These are phyloP conservation scores for Picea sitchensis DNA, from an alignment of 75 land plant species.

Conservation along the genomic window DNA sequence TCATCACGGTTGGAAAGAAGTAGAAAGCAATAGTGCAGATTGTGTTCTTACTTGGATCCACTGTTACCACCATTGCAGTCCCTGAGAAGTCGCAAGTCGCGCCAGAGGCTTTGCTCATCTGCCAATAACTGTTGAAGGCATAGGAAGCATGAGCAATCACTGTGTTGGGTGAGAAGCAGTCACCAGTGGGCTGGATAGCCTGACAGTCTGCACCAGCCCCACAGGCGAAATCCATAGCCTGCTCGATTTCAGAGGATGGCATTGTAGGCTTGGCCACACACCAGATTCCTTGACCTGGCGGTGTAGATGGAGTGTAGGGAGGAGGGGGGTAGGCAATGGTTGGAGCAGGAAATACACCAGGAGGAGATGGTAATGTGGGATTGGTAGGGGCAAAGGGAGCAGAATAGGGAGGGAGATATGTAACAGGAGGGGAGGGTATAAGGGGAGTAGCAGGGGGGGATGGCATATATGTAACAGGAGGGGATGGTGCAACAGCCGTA, in stretches of 20 bases:
- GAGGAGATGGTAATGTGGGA: neutral
- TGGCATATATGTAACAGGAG: too few relatives aligned
- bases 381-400: neutral
- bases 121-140: conserved; percentile 23
- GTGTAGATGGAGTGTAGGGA: neutral
- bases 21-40: too few relatives aligned
- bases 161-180: conserved; percentile 23
- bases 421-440: neutral
- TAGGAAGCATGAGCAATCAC: conserved; percentile 22
- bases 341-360: neutral
- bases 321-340: neutral
- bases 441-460: neutral
- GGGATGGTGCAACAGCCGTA: too few relatives aligned
- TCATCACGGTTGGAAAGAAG: too few relatives aligned
- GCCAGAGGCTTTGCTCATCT: conserved; percentile 11
- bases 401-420: neutral
- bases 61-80: conserved; percentile 11
- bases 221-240: conserved; percentile 22
- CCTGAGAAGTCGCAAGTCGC: conserved; percentile 18
- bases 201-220: conserved; percentile 16
- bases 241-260: neutral
- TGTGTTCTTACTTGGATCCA: conserved; percentile 16
- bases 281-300: conserved; percentile 10
- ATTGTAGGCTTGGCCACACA: conserved; percentile 22
- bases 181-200: conserved; percentile 12